Conservation (phyloP, 495 filamentous ascomycete genomes). For the Tuber indicum region DNA sequence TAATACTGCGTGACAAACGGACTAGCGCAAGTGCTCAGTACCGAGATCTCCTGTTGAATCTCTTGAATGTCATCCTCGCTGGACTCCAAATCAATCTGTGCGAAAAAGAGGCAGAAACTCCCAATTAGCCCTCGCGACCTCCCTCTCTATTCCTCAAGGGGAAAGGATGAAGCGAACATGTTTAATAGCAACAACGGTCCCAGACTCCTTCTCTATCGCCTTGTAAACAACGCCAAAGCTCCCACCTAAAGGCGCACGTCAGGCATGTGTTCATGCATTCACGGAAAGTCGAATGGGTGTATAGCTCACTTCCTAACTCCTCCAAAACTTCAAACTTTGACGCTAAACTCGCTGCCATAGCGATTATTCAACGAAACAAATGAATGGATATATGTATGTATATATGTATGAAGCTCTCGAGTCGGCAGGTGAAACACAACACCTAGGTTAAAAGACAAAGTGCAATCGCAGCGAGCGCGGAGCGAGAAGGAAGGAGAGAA, state of each 20-base stretch:
- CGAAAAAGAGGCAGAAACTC: not conserved
- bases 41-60: conserved; percentile 96
- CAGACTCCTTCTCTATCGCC: conserved; percentile 46
- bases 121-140: not conserved
- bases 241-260: conserved; percentile 52
- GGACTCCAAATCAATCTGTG: conserved; percentile 97
- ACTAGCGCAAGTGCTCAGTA: conserved; percentile 87
- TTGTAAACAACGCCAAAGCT: conserved; percentile 97
- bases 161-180: conserved; percentile 23
- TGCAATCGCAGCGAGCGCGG: not conserved
- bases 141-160: not conserved
- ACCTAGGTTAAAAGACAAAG: conserved; percentile 7
- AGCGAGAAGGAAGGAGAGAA: not conserved
- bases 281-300: not conserved
- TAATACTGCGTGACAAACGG: conserved; percentile 95
- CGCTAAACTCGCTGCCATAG: conserved; percentile 21
- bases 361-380: not conserved
- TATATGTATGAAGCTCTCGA: not conserved
- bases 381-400: not conserved
- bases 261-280: not conserved
- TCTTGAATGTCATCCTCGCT: conserved; percentile 98
- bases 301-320: conserved; percentile 41
- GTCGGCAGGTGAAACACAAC: not conserved
- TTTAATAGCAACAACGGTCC: conserved; percentile 41
- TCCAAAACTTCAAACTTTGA: conserved; percentile 41